A percentile compares a stretch with the other conserved stretches of the same genome.
These are phyloP conservation scores for Aspergillus novoparasiticus DNA, from an alignment of 2,329 filamentous ascomycete genomes.

Conservation along the genomic window DNA sequence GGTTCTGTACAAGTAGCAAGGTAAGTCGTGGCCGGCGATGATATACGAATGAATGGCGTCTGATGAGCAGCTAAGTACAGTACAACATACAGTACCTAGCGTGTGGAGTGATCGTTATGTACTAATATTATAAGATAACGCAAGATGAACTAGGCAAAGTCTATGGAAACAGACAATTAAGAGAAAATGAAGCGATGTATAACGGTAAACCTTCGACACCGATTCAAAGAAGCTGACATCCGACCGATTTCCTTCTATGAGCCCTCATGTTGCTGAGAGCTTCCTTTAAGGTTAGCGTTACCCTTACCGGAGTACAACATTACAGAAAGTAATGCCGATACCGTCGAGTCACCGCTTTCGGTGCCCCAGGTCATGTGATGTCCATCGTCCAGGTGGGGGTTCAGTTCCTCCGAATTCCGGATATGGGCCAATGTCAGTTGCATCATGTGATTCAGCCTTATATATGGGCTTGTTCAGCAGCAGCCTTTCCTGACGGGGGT, in stretches of 20 bases:
- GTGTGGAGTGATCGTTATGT: neutral
- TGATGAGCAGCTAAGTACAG: neutral
- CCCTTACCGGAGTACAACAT: neutral
- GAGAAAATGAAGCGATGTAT: neutral
- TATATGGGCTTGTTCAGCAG: neutral
- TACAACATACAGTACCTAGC: neutral
- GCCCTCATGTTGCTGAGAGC: neutral
- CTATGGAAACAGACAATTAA: neutral
- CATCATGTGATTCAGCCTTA: constrained; percentile 22
- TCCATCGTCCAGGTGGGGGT: constrained; percentile 4
- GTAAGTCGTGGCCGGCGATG: neutral
- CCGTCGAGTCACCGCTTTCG: constrained; percentile 13
- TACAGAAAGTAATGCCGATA: constrained; percentile 3
- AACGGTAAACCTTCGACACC: neutral
- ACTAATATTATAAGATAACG: neutral
- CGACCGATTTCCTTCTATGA: neutral
- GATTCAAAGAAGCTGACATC: neutral
- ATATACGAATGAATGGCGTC: neutral
- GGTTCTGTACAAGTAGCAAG: constrained; percentile 8
- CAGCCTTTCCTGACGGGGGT: neutral
- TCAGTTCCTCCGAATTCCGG: neutral
- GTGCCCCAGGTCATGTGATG: constrained; percentile 13
- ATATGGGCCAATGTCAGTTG: neutral
- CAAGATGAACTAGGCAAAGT: neutral
- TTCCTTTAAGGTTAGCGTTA: neutral